Evolutionary conservation across 148 eudicot genomes (phyloP).

Genomic region (Simmondsia chinensis): DNA sequence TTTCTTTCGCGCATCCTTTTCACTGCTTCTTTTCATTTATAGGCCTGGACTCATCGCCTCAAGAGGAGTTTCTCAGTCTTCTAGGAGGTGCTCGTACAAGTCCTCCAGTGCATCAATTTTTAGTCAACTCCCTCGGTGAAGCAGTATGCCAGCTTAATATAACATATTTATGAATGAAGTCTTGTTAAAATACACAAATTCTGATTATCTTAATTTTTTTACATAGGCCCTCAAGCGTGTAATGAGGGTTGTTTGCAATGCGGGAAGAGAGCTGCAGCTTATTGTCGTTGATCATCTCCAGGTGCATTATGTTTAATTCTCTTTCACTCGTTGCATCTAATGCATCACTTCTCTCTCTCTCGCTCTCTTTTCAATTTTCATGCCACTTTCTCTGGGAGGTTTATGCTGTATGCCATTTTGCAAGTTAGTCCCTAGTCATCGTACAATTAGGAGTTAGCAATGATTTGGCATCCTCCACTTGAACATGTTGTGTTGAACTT

Average conservation of each 20-base stretch:
- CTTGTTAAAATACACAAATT: constrained; percentile 1
- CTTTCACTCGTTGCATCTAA: not conserved
- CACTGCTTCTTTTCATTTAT: constrained; percentile 7
- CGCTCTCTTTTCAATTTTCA: no score
- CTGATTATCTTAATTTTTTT: constrained; percentile 9
- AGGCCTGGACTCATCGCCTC: constrained; percentile 83
- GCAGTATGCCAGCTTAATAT: constrained; percentile 37
- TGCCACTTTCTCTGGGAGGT: no score
- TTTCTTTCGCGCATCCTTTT: constrained; percentile 3
- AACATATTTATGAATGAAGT: not conserved
- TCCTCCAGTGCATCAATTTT: constrained; percentile 93
- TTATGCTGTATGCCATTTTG: no score
- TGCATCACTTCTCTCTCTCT: no score
- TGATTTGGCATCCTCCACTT: no score
- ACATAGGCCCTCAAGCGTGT: constrained; percentile 88
- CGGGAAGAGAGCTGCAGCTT: constrained; percentile 89
- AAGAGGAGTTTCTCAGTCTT: constrained; percentile 87
- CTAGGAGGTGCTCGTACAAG: constrained; percentile 97
- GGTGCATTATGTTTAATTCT: constrained; percentile 26
- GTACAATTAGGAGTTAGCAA: no score
- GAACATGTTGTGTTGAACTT: no score
- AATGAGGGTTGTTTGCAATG: constrained; percentile 58
- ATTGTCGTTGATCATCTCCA: constrained; percentile 86
- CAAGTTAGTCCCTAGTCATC: no score
- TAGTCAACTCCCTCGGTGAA: constrained; percentile 93